These are phyloP conservation scores for Stenogyne calaminthoides DNA, from an alignment of 305 asterid genomes.

Conservation along the genomic window DNA sequence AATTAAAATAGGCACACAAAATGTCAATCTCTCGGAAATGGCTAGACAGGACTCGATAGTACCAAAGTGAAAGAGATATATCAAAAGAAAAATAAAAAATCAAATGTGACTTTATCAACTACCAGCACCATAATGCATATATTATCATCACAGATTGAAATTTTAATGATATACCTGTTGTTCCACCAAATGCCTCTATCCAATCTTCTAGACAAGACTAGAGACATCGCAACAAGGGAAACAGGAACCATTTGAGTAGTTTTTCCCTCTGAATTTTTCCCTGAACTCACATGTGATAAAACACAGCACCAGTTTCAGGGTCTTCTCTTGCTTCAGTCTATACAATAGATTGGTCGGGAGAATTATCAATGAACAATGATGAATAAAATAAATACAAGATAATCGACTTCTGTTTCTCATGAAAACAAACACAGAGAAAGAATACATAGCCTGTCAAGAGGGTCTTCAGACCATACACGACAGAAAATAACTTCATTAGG, in stretches of 20 bases:
- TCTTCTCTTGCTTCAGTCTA: conserved; percentile 85
- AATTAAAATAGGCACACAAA: too few relatives aligned
- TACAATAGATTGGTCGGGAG: conserved; percentile 19
- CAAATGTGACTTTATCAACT: too few relatives aligned
- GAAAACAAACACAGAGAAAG: neutral
- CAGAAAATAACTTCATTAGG: neutral
- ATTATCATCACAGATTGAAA: neutral
- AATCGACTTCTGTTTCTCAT: neutral
- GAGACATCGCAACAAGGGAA: conserved; percentile 30
- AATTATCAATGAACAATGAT: conserved; percentile 25
- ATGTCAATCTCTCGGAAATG: too few relatives aligned
- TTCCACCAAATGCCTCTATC: conserved; percentile 78
- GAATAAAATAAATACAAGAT: conserved; percentile 15
- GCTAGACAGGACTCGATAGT: too few relatives aligned
- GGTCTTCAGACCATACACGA: neutral
- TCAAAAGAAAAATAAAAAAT: too few relatives aligned
- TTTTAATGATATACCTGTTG: conserved; percentile 52
- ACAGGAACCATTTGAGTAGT: conserved; percentile 50
- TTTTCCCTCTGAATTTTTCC: conserved; percentile 89
- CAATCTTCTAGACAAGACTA: conserved; percentile 43
- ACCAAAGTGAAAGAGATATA: too few relatives aligned
- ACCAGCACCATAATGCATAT: neutral
- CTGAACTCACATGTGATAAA: conserved; percentile 64
- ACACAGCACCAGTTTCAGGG: conserved; percentile 70
- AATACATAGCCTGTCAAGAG: neutral